Evolutionary conservation across 2,329 filamentous ascomycete species (phyloP).

Genomic region (Claviceps cyperi): DNA sequence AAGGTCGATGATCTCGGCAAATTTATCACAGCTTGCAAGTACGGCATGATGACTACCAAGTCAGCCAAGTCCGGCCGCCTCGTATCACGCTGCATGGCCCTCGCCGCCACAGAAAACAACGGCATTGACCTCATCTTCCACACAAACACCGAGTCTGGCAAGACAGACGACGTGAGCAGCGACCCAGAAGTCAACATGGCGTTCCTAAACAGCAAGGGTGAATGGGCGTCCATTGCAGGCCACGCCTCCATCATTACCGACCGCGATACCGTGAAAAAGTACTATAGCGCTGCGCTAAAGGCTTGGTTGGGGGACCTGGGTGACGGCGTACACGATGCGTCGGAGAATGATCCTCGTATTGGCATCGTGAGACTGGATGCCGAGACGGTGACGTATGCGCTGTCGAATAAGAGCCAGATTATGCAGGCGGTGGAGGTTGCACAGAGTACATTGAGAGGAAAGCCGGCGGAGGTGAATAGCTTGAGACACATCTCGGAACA

Average conservation of each 20-base stretch:
- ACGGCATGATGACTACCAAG: slow-evolving; percentile 78
- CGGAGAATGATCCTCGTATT: slow-evolving; percentile 67
- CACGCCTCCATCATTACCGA: slow-evolving; percentile 55
- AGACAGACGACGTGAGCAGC: slow-evolving; percentile 63
- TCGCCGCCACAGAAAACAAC: slow-evolving; percentile 66
- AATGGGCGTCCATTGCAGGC: slow-evolving; percentile 82
- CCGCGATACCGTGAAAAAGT: slow-evolving; percentile 51
- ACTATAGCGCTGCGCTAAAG: slow-evolving; percentile 61
- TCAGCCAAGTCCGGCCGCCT: slow-evolving; percentile 50
- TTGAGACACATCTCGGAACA: slow-evolving; percentile 55
- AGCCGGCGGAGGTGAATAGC: slow-evolving; percentile 58
- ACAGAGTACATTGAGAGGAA: slow-evolving; percentile 60
- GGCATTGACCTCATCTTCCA: slow-evolving; percentile 79
- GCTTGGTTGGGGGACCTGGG: slow-evolving; percentile 78
- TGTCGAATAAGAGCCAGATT: slow-evolving; percentile 47
- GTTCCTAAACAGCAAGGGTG: slow-evolving; percentile 61
- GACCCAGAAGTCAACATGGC: slow-evolving; percentile 68
- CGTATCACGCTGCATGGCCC: slow-evolving; percentile 72
- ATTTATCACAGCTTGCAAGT: slow-evolving; percentile 64
- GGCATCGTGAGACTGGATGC: slow-evolving; percentile 66
- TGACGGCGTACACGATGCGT: slow-evolving; percentile 71
- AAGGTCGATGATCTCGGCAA: slow-evolving; percentile 61
- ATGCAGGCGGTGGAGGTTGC: slow-evolving; percentile 55
- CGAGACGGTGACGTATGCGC: slow-evolving; percentile 56
- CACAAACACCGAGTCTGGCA: slow-evolving; percentile 80